These are phyloP conservation scores for Pseudocohnilembus persalinus DNA, from an alignment of 169 alveolate genomes.

Conservation along the genomic window DNA sequence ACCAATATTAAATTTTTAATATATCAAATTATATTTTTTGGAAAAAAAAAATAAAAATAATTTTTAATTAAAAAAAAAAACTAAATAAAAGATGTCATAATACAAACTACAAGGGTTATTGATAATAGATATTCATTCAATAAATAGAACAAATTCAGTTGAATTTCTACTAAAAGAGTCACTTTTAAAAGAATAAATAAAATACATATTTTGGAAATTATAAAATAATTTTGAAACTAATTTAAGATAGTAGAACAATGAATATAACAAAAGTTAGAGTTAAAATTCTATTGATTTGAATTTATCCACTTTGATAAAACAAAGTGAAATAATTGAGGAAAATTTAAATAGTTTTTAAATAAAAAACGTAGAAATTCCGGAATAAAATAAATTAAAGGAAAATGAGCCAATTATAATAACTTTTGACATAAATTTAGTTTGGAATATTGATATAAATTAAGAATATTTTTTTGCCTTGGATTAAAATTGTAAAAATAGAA, in stretches of 20 bases:
- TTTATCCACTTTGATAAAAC: background rate
- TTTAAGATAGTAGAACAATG: background rate
- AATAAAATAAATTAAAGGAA: too few relatives aligned
- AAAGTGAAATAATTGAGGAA: background rate
- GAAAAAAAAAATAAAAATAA: background rate
- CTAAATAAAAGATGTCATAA: too few relatives aligned
- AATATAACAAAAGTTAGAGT: background rate
- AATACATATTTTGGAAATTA: background rate
- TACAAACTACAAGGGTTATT: background rate
- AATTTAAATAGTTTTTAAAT: too few relatives aligned
- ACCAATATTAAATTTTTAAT: too few relatives aligned
- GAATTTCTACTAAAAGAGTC: too few relatives aligned
- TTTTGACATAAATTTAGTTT: background rate
- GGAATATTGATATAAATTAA: background rate
- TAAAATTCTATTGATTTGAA: too few relatives aligned
- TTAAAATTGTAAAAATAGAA: background rate
- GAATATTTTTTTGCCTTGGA: background rate
- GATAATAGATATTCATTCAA: background rate
- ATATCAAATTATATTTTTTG: background rate
- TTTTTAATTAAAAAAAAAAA: too few relatives aligned
- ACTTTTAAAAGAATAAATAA: too few relatives aligned
- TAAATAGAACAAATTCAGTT: background rate
- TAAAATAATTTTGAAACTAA: background rate
- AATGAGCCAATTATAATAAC: background rate
- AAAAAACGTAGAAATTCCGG: background rate